Evolutionary conservation across 306 rosid species (phyloP), one percentile per base, ranked within the genome.

Genomic region (Prunus dulcis): DNA sequence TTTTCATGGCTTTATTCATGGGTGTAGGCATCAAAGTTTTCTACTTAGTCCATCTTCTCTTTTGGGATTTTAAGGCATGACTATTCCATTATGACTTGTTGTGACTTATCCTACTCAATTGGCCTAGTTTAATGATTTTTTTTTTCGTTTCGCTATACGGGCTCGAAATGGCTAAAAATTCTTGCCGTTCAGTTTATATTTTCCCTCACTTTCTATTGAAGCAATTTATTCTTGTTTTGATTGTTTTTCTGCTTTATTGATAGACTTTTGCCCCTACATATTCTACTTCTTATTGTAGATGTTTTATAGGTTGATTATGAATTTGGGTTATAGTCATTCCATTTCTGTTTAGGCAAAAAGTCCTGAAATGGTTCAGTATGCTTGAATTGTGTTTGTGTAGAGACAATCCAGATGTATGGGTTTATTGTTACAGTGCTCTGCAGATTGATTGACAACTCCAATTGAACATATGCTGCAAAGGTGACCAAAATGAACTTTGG

Each of bases 401-500:
- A 61, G 13, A 23, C 66, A 9, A 28, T 51, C 55, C 74, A 18
- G 68, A 32, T 9, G 20, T 32, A 46, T 28, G 45, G 45, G 12
- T 12, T 2, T 47, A 60, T 64, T 19, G 20, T 49, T 43, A 67
- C 62, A 70, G 51, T 70, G 51, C 63, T 70, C 7, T 68, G 58
- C 73, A 20, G 60, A 23, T 17, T 63, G 72, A 68, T 67, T 70
- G 71, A 73, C 85, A 81, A 86, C 65, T 58, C 17, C 28, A 51
- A 46, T 63, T 66, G 63, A 75, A 65, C 64, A 11, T 69, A 64
- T 64, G 69, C 60, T 76, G 50, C 52, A 64, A 52, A 50, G 75
- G 80, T 84, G 76, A 63, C 71, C 82, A 45, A 84, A 60, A 90
- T 93, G 96, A 85, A 86, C 78, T 76, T 86, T 19, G 81, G 79